Evolutionary conservation across 768 basidiomycete genomes (phyloP).

Genomic region (Suillus bovinus): DNA sequence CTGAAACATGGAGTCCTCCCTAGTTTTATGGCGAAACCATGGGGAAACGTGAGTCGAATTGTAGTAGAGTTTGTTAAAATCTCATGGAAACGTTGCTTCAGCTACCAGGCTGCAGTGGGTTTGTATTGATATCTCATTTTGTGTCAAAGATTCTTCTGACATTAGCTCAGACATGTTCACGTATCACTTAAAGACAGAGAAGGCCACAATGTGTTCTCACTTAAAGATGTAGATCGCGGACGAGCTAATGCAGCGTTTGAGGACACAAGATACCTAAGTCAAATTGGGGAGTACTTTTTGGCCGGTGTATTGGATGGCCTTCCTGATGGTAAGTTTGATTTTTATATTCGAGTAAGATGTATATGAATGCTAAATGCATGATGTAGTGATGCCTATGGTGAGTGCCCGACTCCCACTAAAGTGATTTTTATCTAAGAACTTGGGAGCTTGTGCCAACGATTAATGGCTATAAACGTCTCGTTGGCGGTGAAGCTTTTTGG

Average conservation of each 20-base stretch:
- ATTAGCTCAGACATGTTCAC: constrained; percentile 73
- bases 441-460: constrained; percentile 81
- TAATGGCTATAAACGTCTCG: constrained; percentile 96
- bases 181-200: constrained; percentile 73
- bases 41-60: constrained; percentile 69
- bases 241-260: constrained; percentile 70
- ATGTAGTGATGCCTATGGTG: constrained; percentile 79
- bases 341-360: neutral
- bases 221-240: constrained; percentile 64
- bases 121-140: constrained; percentile 18
- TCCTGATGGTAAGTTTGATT: constrained; percentile 67
- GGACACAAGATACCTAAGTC: constrained; percentile 83
- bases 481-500: constrained; percentile 93
- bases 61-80: constrained; percentile 7
- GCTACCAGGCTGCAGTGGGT: constrained; percentile 97
- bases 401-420: constrained; percentile 19
- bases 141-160: neutral
- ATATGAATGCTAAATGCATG: constrained; percentile 5
- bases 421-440: neutral
- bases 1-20: constrained; percentile 88
- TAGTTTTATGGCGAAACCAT: constrained; percentile 99
- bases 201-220: constrained; percentile 81
- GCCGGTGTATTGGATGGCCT: constrained; percentile 90
- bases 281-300: constrained; percentile 89
- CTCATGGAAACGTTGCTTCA: constrained; percentile 30